Conservation (phyloP, 345 rosid species). For the Brassica napus region DNA sequence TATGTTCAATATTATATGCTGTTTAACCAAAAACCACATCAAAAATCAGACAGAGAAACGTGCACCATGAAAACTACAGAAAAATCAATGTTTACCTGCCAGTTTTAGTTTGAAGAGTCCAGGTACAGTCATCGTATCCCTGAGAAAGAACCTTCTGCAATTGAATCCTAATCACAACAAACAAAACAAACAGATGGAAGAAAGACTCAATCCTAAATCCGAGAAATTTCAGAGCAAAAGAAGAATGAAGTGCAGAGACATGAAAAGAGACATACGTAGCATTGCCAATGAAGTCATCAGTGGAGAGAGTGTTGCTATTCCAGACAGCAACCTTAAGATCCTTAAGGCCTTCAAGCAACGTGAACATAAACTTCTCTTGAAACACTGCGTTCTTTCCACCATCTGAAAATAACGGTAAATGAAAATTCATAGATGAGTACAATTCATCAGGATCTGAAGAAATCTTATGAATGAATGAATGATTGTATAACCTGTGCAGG, state of each 20-base stretch:
- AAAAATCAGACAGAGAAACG: no score
- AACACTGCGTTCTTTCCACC: conserved; percentile 82
- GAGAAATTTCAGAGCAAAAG: background rate
- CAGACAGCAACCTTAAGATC: conserved; percentile 64
- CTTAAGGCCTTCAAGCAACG: conserved; percentile 80
- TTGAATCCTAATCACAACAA: conserved; percentile 56
- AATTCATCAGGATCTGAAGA: conserved; percentile 6
- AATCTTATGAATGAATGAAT: no score
- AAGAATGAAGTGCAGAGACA: background rate
- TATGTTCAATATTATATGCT: background rate
- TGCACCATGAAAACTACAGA: no score
- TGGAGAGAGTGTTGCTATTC: conserved; percentile 73
- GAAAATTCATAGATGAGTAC: no score
- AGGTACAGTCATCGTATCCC: conserved; percentile 73
- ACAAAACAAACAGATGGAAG: background rate
- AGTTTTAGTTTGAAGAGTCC: conserved; percentile 79
- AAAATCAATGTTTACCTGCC: conserved; percentile 54
- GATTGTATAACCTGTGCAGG: conserved; percentile 56
- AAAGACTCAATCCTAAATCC: conserved; percentile 19
- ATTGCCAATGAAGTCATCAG: conserved; percentile 79
- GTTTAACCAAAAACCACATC: no score
- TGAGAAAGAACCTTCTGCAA: conserved; percentile 72
- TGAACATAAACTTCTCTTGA: conserved; percentile 82
- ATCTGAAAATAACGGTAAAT: conserved; percentile 37
- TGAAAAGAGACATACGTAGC: conserved; percentile 60